Percentiles rank a stretch among this genome's conserved stretches.
These are phyloP conservation scores for Starmerella etchellsii DNA, from an alignment of 805 yeast genomes.

Conservation along the genomic window DNA sequence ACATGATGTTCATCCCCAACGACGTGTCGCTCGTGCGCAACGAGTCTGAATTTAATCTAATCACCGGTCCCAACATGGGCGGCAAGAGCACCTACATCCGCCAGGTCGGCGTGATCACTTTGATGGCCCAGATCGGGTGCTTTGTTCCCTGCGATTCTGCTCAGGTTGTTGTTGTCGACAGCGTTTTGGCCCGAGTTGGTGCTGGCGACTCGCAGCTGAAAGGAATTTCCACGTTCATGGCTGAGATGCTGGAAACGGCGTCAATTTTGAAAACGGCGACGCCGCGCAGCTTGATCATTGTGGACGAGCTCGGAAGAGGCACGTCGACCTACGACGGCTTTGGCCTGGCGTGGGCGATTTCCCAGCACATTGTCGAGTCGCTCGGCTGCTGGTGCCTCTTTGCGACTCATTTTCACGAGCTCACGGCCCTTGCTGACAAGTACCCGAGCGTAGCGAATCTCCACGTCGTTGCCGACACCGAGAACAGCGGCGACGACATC, in stretches of 20 bases:
- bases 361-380: conserved; percentile 64
- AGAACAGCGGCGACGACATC: conserved; percentile 41
- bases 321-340: conserved; percentile 92
- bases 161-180: conserved; percentile 74
- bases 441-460: conserved; percentile 54
- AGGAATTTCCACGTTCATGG: conserved; percentile 93
- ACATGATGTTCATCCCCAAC: conserved; percentile 77
- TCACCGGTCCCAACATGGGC: conserved; percentile 86
- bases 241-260: conserved; percentile 92
- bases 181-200: conserved; percentile 92
- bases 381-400: conserved; percentile 71
- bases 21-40: conserved; percentile 57
- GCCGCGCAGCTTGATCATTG: conserved; percentile 62
- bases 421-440: conserved; percentile 63
- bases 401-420: conserved; percentile 96
- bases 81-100: conserved; percentile 75
- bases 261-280: conserved; percentile 74
- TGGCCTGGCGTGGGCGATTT: conserved; percentile 94
- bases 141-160: conserved; percentile 68
- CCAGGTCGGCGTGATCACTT: conserved; percentile 55
- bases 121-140: conserved; percentile 69
- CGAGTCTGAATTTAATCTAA: conserved; percentile 57
- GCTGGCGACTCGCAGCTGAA: conserved; percentile 96
- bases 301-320: conserved; percentile 94
- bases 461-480: conserved; percentile 66